Base-by-base conservation (phyloP, 2,329 filamentous ascomycete genomes). In the Penicillium sp. region DNA sequence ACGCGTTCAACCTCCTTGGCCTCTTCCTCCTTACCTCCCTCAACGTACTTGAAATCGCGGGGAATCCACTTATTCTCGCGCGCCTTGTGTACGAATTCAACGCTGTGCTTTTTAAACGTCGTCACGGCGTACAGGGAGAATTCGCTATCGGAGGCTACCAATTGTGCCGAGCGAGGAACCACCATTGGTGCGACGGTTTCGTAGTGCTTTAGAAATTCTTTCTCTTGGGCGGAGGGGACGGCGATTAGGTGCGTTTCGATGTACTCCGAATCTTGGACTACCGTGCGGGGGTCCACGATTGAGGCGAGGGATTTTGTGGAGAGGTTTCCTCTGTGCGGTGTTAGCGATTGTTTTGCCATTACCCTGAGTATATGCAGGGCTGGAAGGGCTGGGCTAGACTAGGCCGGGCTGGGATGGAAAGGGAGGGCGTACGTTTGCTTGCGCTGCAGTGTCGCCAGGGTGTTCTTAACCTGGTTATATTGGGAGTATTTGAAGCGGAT, bases 11-110 rank as follows among this genome's bases (percentile, higher is more conserved):
- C 80, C 77, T 99, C 93, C 64, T 85, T 87, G 68, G 88, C 84
- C 75, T 99, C 94, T 68, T 92, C 89, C 70, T 97, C 92, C 66
- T 85, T 87, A 10, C 91, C 91, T 20, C 92, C 93, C 69, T 96
- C 89, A 49, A 91, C 88, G 71, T 96, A 90, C 74, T 92, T 94
- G 79, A 92, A 97, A 66, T 97, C 93, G 54, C 94, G 85, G 2
- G 94, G 94, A 33, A 90, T 93, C 91, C 93, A 99, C 69, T 94
- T 91, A 66, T 90, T 86, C 71, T 97, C 94, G 59, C 94, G 84
- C 67, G 88, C 91, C 76, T 96, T 96, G 72, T 94, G 89, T 52
- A 95, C 78, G 66, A 99, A 97, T 65, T 97, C 94, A 56, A 81
- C 74, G 58, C 87, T 85, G 69, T 91, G 82, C 76, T 97, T 97